phyloP scores from a whole-genome alignment of 1,284 basidiomycete genomes.

The Tilletia horrida region DNA sequence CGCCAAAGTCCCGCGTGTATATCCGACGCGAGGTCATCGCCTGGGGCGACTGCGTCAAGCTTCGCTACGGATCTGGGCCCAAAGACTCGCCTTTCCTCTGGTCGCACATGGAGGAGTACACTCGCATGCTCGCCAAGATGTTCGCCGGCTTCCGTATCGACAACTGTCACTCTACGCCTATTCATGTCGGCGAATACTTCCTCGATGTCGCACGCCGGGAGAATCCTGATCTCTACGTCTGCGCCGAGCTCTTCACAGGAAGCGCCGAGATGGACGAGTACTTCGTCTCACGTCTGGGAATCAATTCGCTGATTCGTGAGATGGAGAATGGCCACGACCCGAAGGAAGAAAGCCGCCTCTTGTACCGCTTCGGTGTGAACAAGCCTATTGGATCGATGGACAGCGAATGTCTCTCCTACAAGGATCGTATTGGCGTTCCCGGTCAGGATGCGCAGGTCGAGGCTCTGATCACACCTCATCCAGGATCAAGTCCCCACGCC shows the following conservation, averaged over 20 bases:
- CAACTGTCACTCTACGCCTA: constrained; percentile 95
- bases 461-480: constrained; percentile 37
- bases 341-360: constrained; percentile 46
- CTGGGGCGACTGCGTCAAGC: constrained; percentile 97
- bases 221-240: constrained; percentile 89
- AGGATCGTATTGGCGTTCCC: constrained; percentile 23
- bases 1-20: constrained; percentile 92
- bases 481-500: constrained; percentile 44
- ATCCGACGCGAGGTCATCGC: constrained; percentile 91
- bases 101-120: constrained; percentile 75
- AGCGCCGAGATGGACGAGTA: constrained; percentile 72
- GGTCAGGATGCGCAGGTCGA: constrained; percentile 23
- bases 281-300: constrained; percentile 48
- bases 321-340: constrained; percentile 50
- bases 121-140: constrained; percentile 69
- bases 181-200: constrained; percentile 85
- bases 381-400: constrained; percentile 51
- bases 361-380: constrained; percentile 49
- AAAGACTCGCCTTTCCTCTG: constrained; percentile 87
- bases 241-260: constrained; percentile 94
- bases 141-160: constrained; percentile 97
- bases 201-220: constrained; percentile 83
- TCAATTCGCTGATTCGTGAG: constrained; percentile 49
- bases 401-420: constrained; percentile 33
- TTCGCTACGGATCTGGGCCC: constrained; percentile 68